Percentiles rank a stretch among this genome's conserved stretches.
Conservation (phyloP, 768 basidiomycete species). For the Suillus subluteus region DNA sequence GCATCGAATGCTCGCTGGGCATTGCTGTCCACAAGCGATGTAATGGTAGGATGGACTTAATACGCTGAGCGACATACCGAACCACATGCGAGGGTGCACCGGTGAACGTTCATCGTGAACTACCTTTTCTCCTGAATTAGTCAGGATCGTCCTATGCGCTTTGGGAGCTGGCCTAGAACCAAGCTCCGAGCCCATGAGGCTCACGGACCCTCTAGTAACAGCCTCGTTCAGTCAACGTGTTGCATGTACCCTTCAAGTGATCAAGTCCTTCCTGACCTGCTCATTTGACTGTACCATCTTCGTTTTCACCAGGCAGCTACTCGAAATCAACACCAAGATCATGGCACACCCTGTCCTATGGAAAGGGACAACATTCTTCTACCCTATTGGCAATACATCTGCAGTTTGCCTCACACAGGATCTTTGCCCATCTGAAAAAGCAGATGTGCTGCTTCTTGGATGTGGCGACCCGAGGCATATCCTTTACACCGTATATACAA, state of each 20-base stretch:
- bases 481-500: constrained; percentile 47
- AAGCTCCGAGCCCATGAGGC: not conserved
- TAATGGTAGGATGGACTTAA: no score
- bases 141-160: not conserved
- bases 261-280: not conserved
- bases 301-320: not conserved
- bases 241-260: not conserved
- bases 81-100: not conserved
- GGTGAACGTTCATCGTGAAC: not conserved
- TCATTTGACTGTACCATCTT: not conserved
- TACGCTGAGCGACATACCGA: constrained; percentile 8
- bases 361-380: constrained; percentile 52
- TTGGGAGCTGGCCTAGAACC: not conserved
- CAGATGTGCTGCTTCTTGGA: constrained; percentile 52
- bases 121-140: not conserved
- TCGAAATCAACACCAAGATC: not conserved
- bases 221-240: constrained; percentile 2
- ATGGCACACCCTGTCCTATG: constrained; percentile 51
- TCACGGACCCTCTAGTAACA: not conserved
- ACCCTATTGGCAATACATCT: constrained; percentile 63
- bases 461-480: constrained; percentile 62
- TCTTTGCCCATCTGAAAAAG: constrained; percentile 48
- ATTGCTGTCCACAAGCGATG: no score
- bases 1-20: no score
- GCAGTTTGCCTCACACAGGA: constrained; percentile 52